Conservation (phyloP, 768 basidiomycete species). For the Guyanaporus albipodus region DNA sequence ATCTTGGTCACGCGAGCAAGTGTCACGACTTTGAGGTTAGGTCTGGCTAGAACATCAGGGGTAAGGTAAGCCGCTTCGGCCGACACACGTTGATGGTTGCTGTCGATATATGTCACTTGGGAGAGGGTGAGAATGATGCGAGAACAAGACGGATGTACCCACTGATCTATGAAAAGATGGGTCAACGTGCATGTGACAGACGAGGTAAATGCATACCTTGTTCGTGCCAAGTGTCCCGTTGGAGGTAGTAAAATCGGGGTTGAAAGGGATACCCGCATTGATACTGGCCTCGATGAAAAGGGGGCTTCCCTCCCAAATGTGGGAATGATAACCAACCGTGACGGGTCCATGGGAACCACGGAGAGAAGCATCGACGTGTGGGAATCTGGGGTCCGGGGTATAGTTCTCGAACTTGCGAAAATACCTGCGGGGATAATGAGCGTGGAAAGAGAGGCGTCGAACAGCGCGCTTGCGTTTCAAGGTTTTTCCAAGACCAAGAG, state of each 20-base stretch:
- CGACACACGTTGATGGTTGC: slow-evolving; percentile 51
- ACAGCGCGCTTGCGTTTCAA: slow-evolving; percentile 40
- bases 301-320: slow-evolving; percentile 41
- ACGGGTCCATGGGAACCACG: slow-evolving; percentile 57
- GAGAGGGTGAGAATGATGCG: slow-evolving; percentile 2
- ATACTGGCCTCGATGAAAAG: slow-evolving; percentile 54
- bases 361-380: slow-evolving; percentile 41
- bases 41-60: slow-evolving; percentile 54
- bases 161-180: slow-evolving; percentile 38
- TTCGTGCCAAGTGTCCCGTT: slow-evolving; percentile 58
- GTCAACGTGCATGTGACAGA: neutral
- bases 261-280: slow-evolving; percentile 48
- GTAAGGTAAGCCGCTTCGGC: slow-evolving; percentile 68
- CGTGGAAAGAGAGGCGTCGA: neutral
- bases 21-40: slow-evolving; percentile 60
- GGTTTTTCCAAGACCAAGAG: slow-evolving; percentile 52
- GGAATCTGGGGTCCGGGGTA: slow-evolving; percentile 46
- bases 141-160: slow-evolving; percentile 8
- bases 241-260: slow-evolving; percentile 53
- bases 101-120: slow-evolving; percentile 67
- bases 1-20: slow-evolving; percentile 55
- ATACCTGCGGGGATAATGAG: slow-evolving; percentile 42
- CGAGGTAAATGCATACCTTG: slow-evolving; percentile 40
- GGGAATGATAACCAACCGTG: slow-evolving; percentile 53
- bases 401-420: slow-evolving; percentile 67